These are phyloP conservation scores for Sporobolus alterniflorus DNA, from an alignment of 202 grass and related monocot genomes.

Conservation along the genomic window DNA sequence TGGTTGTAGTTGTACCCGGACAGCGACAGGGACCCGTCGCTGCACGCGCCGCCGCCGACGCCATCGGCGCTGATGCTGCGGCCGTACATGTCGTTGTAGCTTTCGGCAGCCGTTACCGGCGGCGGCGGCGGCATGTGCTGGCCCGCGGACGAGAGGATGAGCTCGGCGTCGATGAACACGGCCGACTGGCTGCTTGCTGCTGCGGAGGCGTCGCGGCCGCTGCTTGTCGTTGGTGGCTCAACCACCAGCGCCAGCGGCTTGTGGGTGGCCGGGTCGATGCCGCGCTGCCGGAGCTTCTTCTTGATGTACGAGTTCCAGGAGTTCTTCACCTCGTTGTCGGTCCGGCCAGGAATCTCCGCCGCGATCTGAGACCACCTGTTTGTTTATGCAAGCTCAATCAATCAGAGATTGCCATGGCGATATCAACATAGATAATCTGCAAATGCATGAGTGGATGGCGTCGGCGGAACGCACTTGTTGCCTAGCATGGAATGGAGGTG, in stretches of 20 bases:
- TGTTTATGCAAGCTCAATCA: not conserved
- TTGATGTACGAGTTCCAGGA: slow-evolving; percentile 80
- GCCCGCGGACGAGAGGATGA: slow-evolving; percentile 29
- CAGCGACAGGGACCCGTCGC: slow-evolving; percentile 34
- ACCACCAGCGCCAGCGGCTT: slow-evolving; percentile 29
- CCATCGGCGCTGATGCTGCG: not conserved
- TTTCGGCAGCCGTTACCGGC: slow-evolving; percentile 17
- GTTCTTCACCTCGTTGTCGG: slow-evolving; percentile 80
- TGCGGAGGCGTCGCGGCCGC: not conserved
- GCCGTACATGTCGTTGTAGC: slow-evolving; percentile 38
- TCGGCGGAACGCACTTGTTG: slow-evolving; percentile 44
- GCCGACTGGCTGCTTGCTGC: slow-evolving; percentile 1
- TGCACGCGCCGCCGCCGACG: not conserved
- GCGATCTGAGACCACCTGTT: slow-evolving; percentile 75
- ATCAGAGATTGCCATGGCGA: not conserved
- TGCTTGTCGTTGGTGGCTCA: too few relatives aligned
- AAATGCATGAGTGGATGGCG: not conserved
- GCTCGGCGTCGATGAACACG: slow-evolving; percentile 53
- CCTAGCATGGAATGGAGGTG: slow-evolving; percentile 64
- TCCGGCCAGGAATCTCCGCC: slow-evolving; percentile 55
- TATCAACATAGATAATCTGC: not conserved
- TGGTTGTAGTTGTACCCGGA: slow-evolving; percentile 31
- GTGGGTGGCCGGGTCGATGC: slow-evolving; percentile 72
- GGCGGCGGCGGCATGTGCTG: slow-evolving; percentile 35
- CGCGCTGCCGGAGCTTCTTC: slow-evolving; percentile 68